Evolutionary conservation across 1,284 basidiomycete genomes (phyloP), one percentile per base, ranked within the genome.

Genomic region (Fomitopsis betulina): DNA sequence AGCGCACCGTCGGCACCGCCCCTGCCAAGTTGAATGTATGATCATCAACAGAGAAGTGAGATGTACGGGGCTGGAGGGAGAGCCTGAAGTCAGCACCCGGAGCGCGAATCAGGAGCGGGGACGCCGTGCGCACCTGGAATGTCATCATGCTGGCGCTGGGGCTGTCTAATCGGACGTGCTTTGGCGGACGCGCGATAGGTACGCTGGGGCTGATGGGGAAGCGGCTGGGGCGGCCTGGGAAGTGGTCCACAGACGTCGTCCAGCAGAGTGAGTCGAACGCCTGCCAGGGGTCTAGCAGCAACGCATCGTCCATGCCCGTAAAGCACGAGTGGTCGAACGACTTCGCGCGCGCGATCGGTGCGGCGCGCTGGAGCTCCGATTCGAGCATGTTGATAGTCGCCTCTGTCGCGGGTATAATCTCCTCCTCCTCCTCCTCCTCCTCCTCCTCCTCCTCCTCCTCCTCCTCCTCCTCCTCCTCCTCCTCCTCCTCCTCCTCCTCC

Each of bases 201-300:
- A 51, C n/a, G 10, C 25, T 33, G 42, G 27, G 53, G 53, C 53
- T 43, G 32, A 40, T 19, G 5, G 53, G 39, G 39, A 40, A 30
- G n/a, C 39, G 30, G 27, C 39, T 54, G n/a, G 10, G 27, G 25
- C 25, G 42, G 2, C 32, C 53, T 8, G 38, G 53, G 27, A 54
- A 43, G 30, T 58, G 47, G 21, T 49, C 27, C 35, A 53, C 37
- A 3, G 60, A 54, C 21, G 59, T 59, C 8, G 49, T 51, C 57
- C 58, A 62, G 17, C 64, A 58, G 37, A 60, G 60, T 53, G 56
- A 52, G 49, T 60, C 56, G 45, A 63, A 63, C 17, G 59, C 64
- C 38, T 57, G 55, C 56, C 61, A 60, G 13, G 66, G 64, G 17
- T 63, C 33, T 21, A 54, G 25, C 56, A 63, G 38, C 25, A 65